Evolutionary conservation across 371 early-diverging fungal genomes (phyloP).

Genomic region (Lichtheimia hyalospora): DNA sequence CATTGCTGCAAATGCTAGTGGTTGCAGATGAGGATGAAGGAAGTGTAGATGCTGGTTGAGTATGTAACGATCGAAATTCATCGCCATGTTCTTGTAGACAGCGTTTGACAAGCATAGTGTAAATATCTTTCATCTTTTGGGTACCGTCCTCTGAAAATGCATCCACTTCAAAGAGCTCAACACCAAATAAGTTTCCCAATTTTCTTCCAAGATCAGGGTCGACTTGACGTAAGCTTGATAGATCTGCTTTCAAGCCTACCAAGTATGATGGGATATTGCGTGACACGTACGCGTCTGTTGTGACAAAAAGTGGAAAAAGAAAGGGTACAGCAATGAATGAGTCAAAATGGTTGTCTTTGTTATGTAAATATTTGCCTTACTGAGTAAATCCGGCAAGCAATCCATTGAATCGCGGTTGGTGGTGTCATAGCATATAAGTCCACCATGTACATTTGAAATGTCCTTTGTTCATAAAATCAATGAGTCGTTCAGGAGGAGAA

Average conservation of each 20-base stretch:
- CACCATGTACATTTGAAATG: constrained; percentile 27
- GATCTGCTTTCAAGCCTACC: constrained; percentile 36
- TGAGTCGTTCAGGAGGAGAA: not conserved
- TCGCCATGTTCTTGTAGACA: constrained; percentile 15
- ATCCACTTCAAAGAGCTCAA: constrained; percentile 23
- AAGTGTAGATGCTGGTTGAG: not conserved
- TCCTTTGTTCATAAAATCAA: constrained; percentile 11
- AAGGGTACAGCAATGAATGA: constrained; percentile 2
- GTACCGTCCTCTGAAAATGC: constrained; percentile 32
- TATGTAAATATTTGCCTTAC: constrained; percentile 25
- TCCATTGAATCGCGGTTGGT: constrained; percentile 30
- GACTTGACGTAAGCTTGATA: constrained; percentile 20
- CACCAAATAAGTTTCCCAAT: constrained; percentile 23
- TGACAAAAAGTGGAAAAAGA: not conserved
- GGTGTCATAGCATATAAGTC: constrained; percentile 41
- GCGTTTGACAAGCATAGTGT: constrained; percentile 14
- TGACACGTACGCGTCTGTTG: constrained; percentile 24
- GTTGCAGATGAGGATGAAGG: not conserved
- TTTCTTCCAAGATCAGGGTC: constrained; percentile 23
- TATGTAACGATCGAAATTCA: constrained; percentile 6
- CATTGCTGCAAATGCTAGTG: not conserved
- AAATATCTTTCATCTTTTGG: constrained; percentile 27
- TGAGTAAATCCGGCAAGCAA: constrained; percentile 35
- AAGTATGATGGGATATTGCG: constrained; percentile 34
- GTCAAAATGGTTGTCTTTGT: constrained; percentile 9